A percentile compares a stretch with the other conserved stretches of the same genome.
These are phyloP conservation scores for Leucosporidium yakuticum DNA, from an alignment of 768 basidiomycete species.

Conservation along the genomic window DNA sequence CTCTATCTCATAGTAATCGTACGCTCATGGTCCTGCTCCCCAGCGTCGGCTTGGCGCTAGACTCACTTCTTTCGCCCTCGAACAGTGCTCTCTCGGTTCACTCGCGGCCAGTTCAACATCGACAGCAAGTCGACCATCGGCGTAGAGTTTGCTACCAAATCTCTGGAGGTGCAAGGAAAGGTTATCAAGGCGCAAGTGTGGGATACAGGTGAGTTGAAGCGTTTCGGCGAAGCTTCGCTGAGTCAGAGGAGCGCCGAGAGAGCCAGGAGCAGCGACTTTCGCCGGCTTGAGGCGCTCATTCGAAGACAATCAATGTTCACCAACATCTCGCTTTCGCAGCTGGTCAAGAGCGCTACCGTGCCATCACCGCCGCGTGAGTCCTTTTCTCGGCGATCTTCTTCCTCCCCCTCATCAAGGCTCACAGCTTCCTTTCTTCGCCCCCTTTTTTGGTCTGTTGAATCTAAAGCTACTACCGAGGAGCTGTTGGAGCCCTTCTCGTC, in stretches of 20 bases:
- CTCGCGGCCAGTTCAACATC: constrained; percentile 97
- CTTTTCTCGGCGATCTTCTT: too few relatives aligned
- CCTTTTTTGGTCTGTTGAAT: too few relatives aligned
- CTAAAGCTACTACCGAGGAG: too few relatives aligned
- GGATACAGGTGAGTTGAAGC: constrained; percentile 72
- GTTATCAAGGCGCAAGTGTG: constrained; percentile 96
- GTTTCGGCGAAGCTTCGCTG: too few relatives aligned
- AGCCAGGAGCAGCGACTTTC: not conserved
- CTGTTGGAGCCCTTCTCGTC: too few relatives aligned
- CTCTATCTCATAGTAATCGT: constrained; percentile 56
- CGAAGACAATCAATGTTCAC: too few relatives aligned
- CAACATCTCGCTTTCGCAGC: constrained; percentile 40
- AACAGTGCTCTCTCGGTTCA: constrained; percentile 97
- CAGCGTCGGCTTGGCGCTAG: too few relatives aligned
- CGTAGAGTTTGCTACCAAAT: constrained; percentile 95
- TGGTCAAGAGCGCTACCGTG: too few relatives aligned
- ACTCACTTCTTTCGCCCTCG: not conserved
- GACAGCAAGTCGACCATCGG: constrained; percentile 98
- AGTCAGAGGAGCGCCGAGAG: too few relatives aligned
- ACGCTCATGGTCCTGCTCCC: constrained; percentile 39
- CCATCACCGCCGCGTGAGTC: constrained; percentile 13
- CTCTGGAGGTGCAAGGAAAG: constrained; percentile 92
- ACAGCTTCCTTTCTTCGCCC: too few relatives aligned
- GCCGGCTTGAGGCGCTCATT: too few relatives aligned
- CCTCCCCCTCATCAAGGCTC: too few relatives aligned